phyloP scores from a whole-genome alignment of 495 filamentous ascomycete species.

The Aspergillus saccharolyticus region DNA sequence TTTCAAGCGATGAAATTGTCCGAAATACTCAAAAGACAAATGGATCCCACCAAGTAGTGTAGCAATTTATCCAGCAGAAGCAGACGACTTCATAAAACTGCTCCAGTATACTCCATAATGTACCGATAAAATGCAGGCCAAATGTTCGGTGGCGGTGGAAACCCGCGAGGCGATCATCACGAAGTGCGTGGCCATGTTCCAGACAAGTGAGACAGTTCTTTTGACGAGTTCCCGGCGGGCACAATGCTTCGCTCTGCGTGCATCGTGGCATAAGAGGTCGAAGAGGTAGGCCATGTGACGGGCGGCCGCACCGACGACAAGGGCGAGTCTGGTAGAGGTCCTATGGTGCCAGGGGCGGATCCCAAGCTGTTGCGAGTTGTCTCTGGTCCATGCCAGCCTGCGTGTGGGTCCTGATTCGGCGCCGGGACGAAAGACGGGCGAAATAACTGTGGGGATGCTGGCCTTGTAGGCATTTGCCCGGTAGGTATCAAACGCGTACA shows the following conservation, averaged over 20 bases:
- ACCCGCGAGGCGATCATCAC: not conserved
- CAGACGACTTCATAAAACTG: too few relatives aligned
- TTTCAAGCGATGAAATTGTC: too few relatives aligned
- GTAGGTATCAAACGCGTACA: slow-evolving; percentile 47
- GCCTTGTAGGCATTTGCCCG: slow-evolving; percentile 36
- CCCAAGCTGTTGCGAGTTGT: slow-evolving; percentile 5
- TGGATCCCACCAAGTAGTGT: too few relatives aligned
- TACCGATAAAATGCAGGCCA: not conserved
- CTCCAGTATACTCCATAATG: too few relatives aligned
- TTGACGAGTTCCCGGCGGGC: slow-evolving; percentile 11
- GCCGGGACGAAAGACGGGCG: slow-evolving; percentile 8
- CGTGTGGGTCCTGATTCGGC: slow-evolving; percentile 4
- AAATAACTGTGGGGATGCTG: slow-evolving; percentile 34
- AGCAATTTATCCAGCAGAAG: too few relatives aligned
- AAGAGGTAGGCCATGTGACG: slow-evolving; percentile 8
- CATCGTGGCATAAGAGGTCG: slow-evolving; percentile 11
- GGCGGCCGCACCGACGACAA: slow-evolving; percentile 7
- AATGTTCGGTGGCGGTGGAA: not conserved
- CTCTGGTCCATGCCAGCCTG: slow-evolving; percentile 9
- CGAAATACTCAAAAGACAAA: too few relatives aligned
- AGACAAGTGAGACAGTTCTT: slow-evolving; percentile 11
- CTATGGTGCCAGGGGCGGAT: slow-evolving; percentile 1
- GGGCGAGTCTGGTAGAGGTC: slow-evolving; percentile 7
- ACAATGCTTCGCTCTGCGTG: slow-evolving; percentile 5
- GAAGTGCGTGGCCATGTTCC: slow-evolving; percentile 11